phyloP scores from a whole-genome alignment of 1,139 yeast species.

The Pichia sp. region DNA sequence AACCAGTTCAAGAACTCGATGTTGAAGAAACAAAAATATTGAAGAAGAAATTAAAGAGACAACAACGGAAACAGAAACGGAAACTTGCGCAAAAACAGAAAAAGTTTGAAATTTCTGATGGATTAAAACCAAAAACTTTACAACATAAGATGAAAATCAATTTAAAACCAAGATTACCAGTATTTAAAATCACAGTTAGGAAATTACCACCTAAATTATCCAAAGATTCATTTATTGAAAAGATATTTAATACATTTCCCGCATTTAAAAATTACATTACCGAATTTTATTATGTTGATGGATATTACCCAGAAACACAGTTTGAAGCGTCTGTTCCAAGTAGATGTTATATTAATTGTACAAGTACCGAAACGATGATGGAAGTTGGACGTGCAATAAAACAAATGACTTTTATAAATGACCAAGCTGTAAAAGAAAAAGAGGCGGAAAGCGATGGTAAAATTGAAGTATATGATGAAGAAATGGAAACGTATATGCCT shows the following conservation, averaged over 20 bases:
- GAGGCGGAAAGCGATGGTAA: neutral
- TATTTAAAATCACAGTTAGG: conserved; percentile 32
- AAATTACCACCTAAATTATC: conserved; percentile 34
- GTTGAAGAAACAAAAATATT: neutral
- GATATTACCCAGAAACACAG: conserved; percentile 28
- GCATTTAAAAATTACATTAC: conserved; percentile 13
- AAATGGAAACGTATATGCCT: conserved; percentile 14
- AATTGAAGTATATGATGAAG: conserved; percentile 1
- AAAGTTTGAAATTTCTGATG: neutral
- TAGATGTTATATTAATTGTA: conserved; percentile 24
- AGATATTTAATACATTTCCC: conserved; percentile 9
- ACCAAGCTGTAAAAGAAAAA: conserved; percentile 1
- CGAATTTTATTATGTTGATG: conserved; percentile 33
- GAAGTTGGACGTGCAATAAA: conserved; percentile 15
- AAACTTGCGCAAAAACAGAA: neutral
- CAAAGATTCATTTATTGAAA: conserved; percentile 28
- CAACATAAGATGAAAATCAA: too few species aligned
- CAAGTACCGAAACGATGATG: conserved; percentile 18
- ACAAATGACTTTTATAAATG: conserved; percentile 15
- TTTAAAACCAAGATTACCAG: conserved; percentile 2
- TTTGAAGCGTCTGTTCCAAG: conserved; percentile 22
- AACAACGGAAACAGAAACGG: conserved; percentile 2
- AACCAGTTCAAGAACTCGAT: neutral
- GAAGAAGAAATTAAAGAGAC: conserved; percentile 2
- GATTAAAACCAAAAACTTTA: too few species aligned